These are phyloP conservation scores for Picea sitchensis DNA, from an alignment of 75 land plant genomes.

Conservation along the genomic window DNA sequence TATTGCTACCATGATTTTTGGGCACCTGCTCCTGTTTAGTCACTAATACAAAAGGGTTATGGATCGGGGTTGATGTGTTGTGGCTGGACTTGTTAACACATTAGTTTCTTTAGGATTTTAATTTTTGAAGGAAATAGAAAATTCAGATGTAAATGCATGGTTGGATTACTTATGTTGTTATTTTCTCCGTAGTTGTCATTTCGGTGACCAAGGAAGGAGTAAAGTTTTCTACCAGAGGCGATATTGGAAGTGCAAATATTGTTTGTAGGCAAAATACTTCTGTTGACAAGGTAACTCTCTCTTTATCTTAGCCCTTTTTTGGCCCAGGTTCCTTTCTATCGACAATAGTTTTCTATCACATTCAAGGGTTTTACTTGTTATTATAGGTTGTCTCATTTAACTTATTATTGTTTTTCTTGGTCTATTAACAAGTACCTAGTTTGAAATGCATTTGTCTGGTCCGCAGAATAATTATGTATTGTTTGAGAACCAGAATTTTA, in stretches of 20 bases:
- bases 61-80: too few relatives aligned
- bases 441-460: not conserved
- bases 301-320: not conserved
- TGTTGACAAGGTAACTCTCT: conserved; percentile 32
- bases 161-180: not conserved
- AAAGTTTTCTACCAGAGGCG: conserved; percentile 44
- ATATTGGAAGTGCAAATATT: conserved; percentile 48
- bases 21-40: too few relatives aligned
- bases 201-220: conserved; percentile 56
- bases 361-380: not conserved
- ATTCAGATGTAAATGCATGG: not conserved
- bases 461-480: too few relatives aligned
- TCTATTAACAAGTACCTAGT: not conserved
- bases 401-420: not conserved
- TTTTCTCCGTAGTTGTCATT: conserved; percentile 24
- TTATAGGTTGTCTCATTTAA: not conserved
- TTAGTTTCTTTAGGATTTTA: too few relatives aligned
- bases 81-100: too few relatives aligned
- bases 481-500: too few relatives aligned
- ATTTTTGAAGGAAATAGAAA: too few relatives aligned
- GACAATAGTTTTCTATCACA: not conserved
- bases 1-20: too few relatives aligned
- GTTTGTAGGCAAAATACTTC: conserved; percentile 45
- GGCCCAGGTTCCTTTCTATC: too few relatives aligned
- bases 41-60: too few relatives aligned